Percentiles rank a stretch among this genome's conserved stretches.
These are phyloP conservation scores for Zalaria sp. DNA, from an alignment of 2,329 filamentous ascomycete genomes.

Conservation along the genomic window DNA sequence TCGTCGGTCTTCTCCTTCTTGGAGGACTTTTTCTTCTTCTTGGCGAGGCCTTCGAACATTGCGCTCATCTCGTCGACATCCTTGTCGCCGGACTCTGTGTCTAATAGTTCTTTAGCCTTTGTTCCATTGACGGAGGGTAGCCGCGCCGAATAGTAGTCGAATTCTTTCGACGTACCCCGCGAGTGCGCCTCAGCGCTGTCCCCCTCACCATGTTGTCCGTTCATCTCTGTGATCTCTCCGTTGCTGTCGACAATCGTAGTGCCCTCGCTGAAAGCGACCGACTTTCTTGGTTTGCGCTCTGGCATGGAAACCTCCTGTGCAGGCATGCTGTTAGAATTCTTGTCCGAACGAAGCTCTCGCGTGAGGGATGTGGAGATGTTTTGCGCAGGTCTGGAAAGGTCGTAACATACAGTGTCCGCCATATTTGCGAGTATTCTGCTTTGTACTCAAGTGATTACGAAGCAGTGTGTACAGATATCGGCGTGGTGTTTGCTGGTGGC, in stretches of 20 bases:
- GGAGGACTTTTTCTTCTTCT: slow-evolving; percentile 54
- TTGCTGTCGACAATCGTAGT: slow-evolving; percentile 78
- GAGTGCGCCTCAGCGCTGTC: slow-evolving; percentile 70
- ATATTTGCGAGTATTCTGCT: too few relatives aligned
- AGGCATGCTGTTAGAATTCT: background rate
- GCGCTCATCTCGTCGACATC: slow-evolving; percentile 22
- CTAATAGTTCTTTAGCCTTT: slow-evolving; percentile 17
- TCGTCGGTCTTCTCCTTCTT: slow-evolving; percentile 28
- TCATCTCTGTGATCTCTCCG: slow-evolving; percentile 67
- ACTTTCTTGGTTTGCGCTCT: slow-evolving; percentile 71
- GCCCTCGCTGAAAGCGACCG: slow-evolving; percentile 83
- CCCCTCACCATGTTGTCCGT: slow-evolving; percentile 56
- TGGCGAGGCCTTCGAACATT: slow-evolving; percentile 55
- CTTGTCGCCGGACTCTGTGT: slow-evolving; percentile 33
- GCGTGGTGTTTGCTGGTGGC: too few relatives aligned
- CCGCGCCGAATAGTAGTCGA: slow-evolving; percentile 2
- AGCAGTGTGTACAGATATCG: too few relatives aligned
- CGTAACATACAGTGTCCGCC: too few relatives aligned
- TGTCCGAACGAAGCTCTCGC: background rate
- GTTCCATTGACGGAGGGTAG: slow-evolving; percentile 3
- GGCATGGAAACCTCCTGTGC: slow-evolving; percentile 27
- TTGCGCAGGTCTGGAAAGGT: too few relatives aligned
- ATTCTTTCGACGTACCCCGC: slow-evolving; percentile 5
- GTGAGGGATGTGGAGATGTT: too few relatives aligned
- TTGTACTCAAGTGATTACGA: too few relatives aligned